phyloP scores from a whole-genome alignment of 2,329 filamentous ascomycete genomes.

The Aspergillus caelatus region DNA sequence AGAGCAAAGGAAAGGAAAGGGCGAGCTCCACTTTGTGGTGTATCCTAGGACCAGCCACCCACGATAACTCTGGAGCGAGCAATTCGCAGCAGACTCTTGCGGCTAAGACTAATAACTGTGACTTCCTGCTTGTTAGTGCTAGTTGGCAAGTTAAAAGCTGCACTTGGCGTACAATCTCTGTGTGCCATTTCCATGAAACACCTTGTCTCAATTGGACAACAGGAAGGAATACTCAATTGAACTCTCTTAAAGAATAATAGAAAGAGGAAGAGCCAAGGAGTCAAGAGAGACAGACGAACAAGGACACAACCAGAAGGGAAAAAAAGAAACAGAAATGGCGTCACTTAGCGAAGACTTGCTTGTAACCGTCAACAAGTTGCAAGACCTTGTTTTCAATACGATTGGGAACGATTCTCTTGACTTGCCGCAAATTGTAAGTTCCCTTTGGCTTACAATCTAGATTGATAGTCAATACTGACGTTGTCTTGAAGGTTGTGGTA shows the following conservation, averaged over 20 bases:
- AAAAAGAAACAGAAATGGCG: conserved; percentile 66
- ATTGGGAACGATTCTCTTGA: conserved; percentile 98
- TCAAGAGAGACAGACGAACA: background rate
- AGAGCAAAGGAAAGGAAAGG: conserved; percentile 1
- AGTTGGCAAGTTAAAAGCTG: background rate
- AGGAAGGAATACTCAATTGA: background rate
- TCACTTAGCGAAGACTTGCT: conserved; percentile 94
- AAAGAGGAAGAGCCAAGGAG: background rate
- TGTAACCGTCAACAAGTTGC: conserved; percentile 94
- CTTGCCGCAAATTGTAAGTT: conserved; percentile 90
- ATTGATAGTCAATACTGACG: background rate
- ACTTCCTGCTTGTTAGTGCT: background rate
- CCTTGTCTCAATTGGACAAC: background rate
- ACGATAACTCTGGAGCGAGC: background rate
- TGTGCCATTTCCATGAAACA: background rate
- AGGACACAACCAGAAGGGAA: background rate
- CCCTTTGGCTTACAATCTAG: background rate
- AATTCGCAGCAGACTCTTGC: background rate
- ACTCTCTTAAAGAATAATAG: background rate
- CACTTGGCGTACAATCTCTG: background rate
- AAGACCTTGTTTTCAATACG: conserved; percentile 98
- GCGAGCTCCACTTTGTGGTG: conserved; percentile 8
- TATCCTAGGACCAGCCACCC: background rate
- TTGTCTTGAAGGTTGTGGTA: conserved; percentile 76
- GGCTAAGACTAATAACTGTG: background rate